Base-by-base conservation (phyloP, 2,329 filamentous ascomycete species). In the Neopestalotiopsis clavispora region DNA sequence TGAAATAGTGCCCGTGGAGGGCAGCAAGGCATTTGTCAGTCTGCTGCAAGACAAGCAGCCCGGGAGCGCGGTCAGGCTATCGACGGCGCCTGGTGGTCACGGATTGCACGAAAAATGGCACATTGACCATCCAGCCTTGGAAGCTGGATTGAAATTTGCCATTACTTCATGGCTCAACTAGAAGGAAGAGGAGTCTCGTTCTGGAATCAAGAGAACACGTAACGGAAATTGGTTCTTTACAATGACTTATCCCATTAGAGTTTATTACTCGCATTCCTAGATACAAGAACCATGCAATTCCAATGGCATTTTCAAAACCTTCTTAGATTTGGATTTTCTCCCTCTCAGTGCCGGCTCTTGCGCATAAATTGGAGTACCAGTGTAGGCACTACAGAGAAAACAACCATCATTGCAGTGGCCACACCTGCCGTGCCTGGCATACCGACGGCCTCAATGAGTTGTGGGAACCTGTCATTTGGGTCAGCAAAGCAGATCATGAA, bases 401-500 rank as follows among this genome's bases (percentile, higher is more conserved):
- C 71, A 14, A 77, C 74, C 14, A 83, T 76, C n/a, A 83, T 75
- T 1, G 72, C 80, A 49, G 75, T 74, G 67, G 77, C 76, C 4
- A 83, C 74, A 0, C 79, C 81, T 1, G 79, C 78, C 13, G 77
- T 80, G 3, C 72, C 75, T 13, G 73, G 71, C 4, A 82, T 61
- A 0, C 80, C 78, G 3, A 81, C 69, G 4, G 73, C 73, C 4
- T 76, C 73, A 57, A 84, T 81, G 79, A 83, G 80, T 32, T 76
- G 63, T 0, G 81, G 80, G 68, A 84, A 82, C 76, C 76, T 75
- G 34, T 32, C 49, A 9, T 2, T 45, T 2, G 20, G 1, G 5
- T 52, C 20, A 52, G 45, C 9, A 52, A 3, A 52, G 23, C 6
- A 4, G 7, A 3, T 52, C 1, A 52, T 7, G n/a, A 14, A 23